Evolutionary conservation across 495 filamentous ascomycete species (phyloP), one percentile per base, ranked within the genome.

Genomic region (Tuber indicum): DNA sequence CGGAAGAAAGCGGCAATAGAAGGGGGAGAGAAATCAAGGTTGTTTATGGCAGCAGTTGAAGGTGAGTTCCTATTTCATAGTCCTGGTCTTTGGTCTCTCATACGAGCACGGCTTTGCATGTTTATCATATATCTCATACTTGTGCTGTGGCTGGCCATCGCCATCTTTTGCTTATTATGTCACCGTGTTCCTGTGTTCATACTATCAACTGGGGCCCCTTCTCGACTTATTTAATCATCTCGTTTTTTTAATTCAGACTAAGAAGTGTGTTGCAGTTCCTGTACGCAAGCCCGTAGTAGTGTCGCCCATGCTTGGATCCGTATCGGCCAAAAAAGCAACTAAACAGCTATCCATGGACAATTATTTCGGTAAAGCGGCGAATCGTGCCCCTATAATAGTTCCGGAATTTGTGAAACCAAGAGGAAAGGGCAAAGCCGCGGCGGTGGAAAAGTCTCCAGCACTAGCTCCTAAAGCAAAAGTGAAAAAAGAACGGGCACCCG

Each of bases 1-100:
- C 43, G 44, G 41, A 78, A 82, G 32, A 79, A 71, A 70, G 72
- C 72, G 58, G 69, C 77, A 5, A 47, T 72, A 23, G 62, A 76
- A 17, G 70, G 49, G 26, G 23, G 32, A 19, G 45, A 46, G 10
- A 47, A 58, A 45, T 71, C 73, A 10, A 82, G 74, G 47, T 72
- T 82, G 77, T 79, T 82, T 7, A 82, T 82, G 81, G 74, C 77
- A 12, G 78, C 81, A 1, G 81, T 82, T 26, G 81, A 82, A 58
- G 52, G 81, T 82, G 49, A 62, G 71, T 43, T 46, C 47, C 44
- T 45, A 72, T 41, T 71, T 45, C 43, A 26, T 66, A 36, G 32
- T 36, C 43, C 52, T 36, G 36, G 49, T 32, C 49, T 41, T 39
- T 62, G 46, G 32, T 42, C 49, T 43, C 3, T 26, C 21, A n/a